Evolutionary conservation across 176 grass and related monocot species (phyloP).

Genomic region (Dendrocalamus sinicus): DNA sequence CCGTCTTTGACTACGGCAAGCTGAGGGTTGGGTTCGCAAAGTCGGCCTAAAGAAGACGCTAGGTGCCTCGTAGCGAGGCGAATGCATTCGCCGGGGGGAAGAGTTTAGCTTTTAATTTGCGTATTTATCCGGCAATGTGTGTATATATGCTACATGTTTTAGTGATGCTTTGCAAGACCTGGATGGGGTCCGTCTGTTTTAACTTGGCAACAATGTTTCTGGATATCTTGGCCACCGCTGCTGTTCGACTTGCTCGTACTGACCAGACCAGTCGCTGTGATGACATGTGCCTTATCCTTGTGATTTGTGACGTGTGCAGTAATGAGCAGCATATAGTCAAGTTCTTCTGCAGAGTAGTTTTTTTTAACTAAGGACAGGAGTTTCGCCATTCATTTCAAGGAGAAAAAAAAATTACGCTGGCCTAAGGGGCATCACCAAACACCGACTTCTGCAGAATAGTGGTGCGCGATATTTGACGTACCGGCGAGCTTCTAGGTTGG

Average conservation of each 20-base stretch:
- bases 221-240: background rate
- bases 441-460: background rate
- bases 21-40: constrained; percentile 77
- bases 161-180: constrained; percentile 24
- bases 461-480: background rate
- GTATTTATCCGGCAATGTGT: constrained; percentile 39
- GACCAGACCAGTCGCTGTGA: background rate
- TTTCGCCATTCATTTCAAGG: no score
- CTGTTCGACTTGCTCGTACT: background rate
- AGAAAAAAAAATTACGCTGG: no score
- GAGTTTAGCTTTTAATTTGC: constrained; percentile 21
- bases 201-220: constrained; percentile 31
- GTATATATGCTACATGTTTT: constrained; percentile 46
- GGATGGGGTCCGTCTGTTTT: constrained; percentile 8
- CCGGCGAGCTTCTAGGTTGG: background rate
- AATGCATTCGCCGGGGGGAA: constrained; percentile 31
- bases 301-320: background rate
- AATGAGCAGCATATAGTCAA: background rate
- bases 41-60: constrained; percentile 50
- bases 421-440: no score
- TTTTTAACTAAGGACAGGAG: no score
- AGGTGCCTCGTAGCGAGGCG: constrained; percentile 6
- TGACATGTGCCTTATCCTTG: background rate
- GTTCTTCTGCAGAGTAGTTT: background rate
- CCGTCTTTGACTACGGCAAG: constrained; percentile 84